These are phyloP conservation scores for Musa troglodytarum DNA, from an alignment of 176 grass and related monocot genomes.

Conservation along the genomic window DNA sequence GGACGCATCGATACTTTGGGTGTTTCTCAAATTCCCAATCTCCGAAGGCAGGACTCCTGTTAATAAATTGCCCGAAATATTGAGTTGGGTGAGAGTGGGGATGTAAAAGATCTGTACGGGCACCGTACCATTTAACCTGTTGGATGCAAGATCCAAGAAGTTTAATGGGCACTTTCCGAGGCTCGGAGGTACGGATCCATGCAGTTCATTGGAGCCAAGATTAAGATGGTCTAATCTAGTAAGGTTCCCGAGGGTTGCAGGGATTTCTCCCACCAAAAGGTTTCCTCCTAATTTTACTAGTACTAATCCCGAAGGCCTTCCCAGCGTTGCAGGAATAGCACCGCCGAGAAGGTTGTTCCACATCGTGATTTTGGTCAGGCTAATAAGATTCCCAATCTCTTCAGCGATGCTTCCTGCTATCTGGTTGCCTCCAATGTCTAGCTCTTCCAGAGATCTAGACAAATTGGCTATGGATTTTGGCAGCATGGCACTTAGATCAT, in stretches of 20 bases:
- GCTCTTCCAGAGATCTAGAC: not conserved
- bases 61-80: slow-evolving; percentile 48
- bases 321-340: not conserved
- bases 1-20: slow-evolving; percentile 25
- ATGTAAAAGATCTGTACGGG: slow-evolving; percentile 27
- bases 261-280: not conserved
- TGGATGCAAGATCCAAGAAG: slow-evolving; percentile 32
- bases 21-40: slow-evolving; percentile 33
- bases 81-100: slow-evolving; percentile 20
- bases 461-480: not conserved
- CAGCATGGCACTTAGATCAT: not conserved
- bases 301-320: not conserved
- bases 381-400: slow-evolving; percentile 18
- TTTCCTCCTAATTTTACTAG: not conserved
- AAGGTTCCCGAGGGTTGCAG: not conserved
- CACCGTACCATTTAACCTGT: slow-evolving; percentile 34
- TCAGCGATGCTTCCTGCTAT: slow-evolving; percentile 9
- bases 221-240: not conserved
- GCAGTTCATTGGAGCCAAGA: not conserved
- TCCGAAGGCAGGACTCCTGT: slow-evolving; percentile 27
- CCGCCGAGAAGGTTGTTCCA: not conserved
- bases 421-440: not conserved
- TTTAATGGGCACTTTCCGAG: not conserved
- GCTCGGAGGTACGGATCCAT: not conserved
- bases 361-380: not conserved